Conservation (phyloP, 495 filamentous ascomycete species). For the Evansstolkia leycettana region DNA sequence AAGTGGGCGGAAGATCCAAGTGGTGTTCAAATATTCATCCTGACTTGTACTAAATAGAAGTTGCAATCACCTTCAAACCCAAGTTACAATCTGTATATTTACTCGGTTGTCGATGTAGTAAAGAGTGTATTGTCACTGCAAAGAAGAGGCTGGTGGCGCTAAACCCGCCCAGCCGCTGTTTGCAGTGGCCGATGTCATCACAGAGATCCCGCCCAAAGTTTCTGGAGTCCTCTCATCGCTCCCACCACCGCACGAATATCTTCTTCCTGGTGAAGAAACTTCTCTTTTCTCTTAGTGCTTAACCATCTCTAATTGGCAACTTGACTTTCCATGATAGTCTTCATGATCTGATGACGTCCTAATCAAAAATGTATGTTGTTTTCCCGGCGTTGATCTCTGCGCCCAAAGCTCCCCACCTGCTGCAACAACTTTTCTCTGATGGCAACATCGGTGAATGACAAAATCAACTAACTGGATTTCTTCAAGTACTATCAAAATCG, state of each 20-base stretch:
- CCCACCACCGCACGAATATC: neutral
- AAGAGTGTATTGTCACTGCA: no score
- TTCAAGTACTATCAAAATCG: no score
- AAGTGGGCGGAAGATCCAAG: neutral
- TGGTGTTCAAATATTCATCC: neutral
- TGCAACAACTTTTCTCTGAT: neutral
- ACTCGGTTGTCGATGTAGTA: no score
- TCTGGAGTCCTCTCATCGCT: no score
- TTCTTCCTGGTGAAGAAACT: no score
- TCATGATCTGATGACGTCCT: no score
- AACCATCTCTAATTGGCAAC: neutral
- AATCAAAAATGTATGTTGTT: no score
- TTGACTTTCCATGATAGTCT: no score
- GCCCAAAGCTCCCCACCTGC: neutral
- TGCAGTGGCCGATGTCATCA: neutral
- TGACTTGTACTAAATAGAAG: neutral
- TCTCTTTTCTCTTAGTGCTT: neutral
- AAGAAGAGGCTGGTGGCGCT: neutral
- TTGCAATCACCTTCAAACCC: neutral
- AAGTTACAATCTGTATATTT: no score
- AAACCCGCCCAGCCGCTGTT: no score
- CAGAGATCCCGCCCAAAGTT: slow-evolving; percentile 2
- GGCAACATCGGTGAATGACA: no score
- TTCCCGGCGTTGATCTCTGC: slow-evolving; percentile 1
- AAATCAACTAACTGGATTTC: no score